Conservation (phyloP, 116 monocot genomes). For the Thalassia testudinum region DNA sequence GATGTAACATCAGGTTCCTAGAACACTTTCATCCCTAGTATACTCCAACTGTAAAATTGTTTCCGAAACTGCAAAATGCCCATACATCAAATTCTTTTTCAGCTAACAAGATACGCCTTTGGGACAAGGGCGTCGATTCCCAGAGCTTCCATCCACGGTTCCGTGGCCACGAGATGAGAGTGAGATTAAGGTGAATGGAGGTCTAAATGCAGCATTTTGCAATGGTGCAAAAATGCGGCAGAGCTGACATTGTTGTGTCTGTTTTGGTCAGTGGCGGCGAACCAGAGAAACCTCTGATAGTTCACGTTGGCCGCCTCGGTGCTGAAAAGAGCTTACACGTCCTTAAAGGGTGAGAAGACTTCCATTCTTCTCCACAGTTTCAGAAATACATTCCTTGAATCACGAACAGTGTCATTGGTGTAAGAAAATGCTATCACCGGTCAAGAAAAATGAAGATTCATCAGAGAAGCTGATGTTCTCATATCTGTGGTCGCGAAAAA, state of each 20-base stretch:
- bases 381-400: too few relatives aligned
- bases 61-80: not conserved
- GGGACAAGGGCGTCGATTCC: conserved; percentile 92
- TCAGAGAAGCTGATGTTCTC: conserved; percentile 1
- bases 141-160: conserved; percentile 71
- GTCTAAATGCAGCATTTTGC: too few relatives aligned
- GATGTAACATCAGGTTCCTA: conserved; percentile 50
- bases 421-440: too few relatives aligned
- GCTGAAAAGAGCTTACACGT: conserved; percentile 92
- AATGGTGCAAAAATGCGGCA: not conserved
- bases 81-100: conserved; percentile 5
- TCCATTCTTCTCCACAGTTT: too few relatives aligned
- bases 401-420: too few relatives aligned
- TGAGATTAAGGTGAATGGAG: conserved; percentile 36
- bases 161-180: conserved; percentile 59
- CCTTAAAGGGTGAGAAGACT: conserved; percentile 58
- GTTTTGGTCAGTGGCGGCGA: conserved; percentile 42
- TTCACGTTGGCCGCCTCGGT: conserved; percentile 94
- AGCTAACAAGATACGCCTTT: conserved; percentile 87
- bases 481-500: too few relatives aligned
- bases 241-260: not conserved
- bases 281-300: conserved; percentile 76
- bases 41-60: not conserved
- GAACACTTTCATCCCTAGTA: not conserved
- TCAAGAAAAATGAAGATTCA: too few relatives aligned